These are phyloP conservation scores for Noccaea caerulescens DNA, from an alignment of 345 rosid species.

Conservation along the genomic window DNA sequence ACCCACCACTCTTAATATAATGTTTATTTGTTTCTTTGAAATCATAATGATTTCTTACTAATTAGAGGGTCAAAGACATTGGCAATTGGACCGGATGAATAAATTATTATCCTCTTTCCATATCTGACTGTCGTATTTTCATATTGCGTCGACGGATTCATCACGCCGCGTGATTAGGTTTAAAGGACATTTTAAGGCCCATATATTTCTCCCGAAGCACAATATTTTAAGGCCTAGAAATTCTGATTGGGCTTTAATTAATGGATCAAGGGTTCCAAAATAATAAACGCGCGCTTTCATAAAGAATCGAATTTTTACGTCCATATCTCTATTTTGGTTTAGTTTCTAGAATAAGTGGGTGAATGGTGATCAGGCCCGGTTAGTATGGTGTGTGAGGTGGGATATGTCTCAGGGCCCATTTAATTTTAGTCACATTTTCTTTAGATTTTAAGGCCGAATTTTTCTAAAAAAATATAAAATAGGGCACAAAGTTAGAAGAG, in stretches of 20 bases:
- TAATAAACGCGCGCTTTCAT: not conserved
- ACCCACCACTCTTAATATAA: conserved; percentile 12
- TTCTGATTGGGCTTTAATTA: not conserved
- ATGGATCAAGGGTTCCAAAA: not conserved
- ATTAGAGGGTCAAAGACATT: conserved; percentile 32
- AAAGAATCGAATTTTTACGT: not conserved
- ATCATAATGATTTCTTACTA: conserved; percentile 3
- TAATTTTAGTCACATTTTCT: too few species aligned
- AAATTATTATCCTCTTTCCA: not conserved
- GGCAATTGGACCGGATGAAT: conserved; percentile 27
- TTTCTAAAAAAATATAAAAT: too few species aligned
- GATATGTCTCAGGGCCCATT: too few species aligned
- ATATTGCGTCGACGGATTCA: conserved; percentile 16
- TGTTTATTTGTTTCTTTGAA: not conserved
- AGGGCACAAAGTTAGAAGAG: too few species aligned
- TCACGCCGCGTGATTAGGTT: conserved; percentile 20
- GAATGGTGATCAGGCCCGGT: too few species aligned
- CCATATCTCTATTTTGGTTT: not conserved
- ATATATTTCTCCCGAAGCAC: not conserved
- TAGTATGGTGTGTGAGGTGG: too few species aligned
- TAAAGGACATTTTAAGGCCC: not conserved
- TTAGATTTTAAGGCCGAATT: too few species aligned
- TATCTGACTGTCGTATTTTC: conserved; percentile 20
- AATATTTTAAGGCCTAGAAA: not conserved
- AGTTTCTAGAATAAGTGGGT: too few species aligned